Conservation (phyloP, 208 protist genomes). For the Herpetomonas tarakana region DNA sequence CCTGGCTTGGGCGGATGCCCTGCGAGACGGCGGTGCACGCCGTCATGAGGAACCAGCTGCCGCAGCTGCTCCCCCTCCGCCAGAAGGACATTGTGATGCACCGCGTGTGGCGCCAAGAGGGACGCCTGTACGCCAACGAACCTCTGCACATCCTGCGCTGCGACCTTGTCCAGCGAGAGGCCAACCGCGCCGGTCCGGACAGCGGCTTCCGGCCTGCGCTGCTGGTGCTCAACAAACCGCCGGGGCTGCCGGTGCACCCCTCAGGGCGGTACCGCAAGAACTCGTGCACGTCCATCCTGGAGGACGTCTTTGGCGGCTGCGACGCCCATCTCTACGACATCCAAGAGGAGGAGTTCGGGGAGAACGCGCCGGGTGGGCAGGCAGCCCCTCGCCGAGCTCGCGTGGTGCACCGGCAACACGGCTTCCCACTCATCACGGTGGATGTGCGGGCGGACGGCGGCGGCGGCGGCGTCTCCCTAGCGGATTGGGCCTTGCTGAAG, state of each 20-base stretch:
- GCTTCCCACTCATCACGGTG: conserved; percentile 77
- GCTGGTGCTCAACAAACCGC: conserved; percentile 68
- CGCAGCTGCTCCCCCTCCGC: conserved; percentile 42
- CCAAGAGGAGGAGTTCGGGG: conserved; percentile 1
- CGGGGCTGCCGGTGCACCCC: conserved; percentile 84
- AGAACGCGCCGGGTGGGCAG: conserved; percentile 9
- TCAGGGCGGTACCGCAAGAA: conserved; percentile 93
- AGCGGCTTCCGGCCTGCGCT: conserved; percentile 16
- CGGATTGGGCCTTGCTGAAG: conserved; percentile 37
- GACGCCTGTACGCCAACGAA: conserved; percentile 70
- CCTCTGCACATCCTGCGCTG: conserved; percentile 54
- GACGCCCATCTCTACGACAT: conserved; percentile 41
- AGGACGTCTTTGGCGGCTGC: conserved; percentile 71
- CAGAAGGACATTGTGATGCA: conserved; percentile 86
- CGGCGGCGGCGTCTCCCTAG: conserved; percentile 21
- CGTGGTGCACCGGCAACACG: conserved; percentile 32
- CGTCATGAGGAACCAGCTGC: conserved; percentile 4
- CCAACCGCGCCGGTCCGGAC: neutral
- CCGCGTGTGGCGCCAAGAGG: conserved; percentile 91
- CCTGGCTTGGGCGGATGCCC: neutral
- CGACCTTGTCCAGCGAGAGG: conserved; percentile 11
- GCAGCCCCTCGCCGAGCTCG: conserved; percentile 26
- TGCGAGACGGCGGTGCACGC: neutral
- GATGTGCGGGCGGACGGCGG: conserved; percentile 7
- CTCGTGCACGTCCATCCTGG: conserved; percentile 85